Percentiles rank a stretch among this genome's conserved stretches.
Conservation (phyloP, 2,329 filamentous ascomycete species). For the Apiospora sp. region DNA sequence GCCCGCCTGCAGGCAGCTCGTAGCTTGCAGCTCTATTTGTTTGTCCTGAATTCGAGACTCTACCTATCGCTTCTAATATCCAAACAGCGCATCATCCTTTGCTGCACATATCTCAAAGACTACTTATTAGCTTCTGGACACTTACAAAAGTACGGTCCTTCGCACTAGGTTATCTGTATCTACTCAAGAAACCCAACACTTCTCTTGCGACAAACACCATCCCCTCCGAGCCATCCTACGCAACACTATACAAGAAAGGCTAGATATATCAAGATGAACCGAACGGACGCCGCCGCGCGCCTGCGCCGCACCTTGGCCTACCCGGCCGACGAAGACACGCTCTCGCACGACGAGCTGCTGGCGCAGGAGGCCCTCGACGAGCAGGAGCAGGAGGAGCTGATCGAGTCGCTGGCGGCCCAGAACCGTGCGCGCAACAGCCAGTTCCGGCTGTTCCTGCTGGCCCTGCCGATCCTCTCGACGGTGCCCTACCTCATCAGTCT, state of each 20-base stretch:
- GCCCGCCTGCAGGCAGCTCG: not conserved
- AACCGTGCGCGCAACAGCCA: slow-evolving; percentile 66
- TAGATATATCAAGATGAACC: slow-evolving; percentile 34
- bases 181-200: not conserved
- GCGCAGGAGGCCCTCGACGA: slow-evolving; percentile 43
- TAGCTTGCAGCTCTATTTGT: not conserved
- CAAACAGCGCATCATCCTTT: not conserved
- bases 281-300: slow-evolving; percentile 55
- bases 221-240: not conserved
- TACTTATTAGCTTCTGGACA: not conserved
- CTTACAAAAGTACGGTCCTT: not conserved
- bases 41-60: not conserved
- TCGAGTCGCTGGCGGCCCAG: slow-evolving; percentile 59
- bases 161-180: not conserved
- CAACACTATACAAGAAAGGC: slow-evolving; percentile 24
- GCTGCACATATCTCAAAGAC: not conserved
- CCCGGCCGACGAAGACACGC: slow-evolving; percentile 65
- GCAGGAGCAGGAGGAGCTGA: slow-evolving; percentile 72
- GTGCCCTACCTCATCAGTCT: slow-evolving; percentile 63
- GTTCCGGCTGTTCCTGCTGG: slow-evolving; percentile 65
- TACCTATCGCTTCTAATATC: not conserved
- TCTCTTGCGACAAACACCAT: not conserved
- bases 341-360: slow-evolving; percentile 60
- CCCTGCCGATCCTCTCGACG: slow-evolving; percentile 64
- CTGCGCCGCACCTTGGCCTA: slow-evolving; percentile 82